Conservation (phyloP, 306 rosid species). For the Cicer bijugum region DNA sequence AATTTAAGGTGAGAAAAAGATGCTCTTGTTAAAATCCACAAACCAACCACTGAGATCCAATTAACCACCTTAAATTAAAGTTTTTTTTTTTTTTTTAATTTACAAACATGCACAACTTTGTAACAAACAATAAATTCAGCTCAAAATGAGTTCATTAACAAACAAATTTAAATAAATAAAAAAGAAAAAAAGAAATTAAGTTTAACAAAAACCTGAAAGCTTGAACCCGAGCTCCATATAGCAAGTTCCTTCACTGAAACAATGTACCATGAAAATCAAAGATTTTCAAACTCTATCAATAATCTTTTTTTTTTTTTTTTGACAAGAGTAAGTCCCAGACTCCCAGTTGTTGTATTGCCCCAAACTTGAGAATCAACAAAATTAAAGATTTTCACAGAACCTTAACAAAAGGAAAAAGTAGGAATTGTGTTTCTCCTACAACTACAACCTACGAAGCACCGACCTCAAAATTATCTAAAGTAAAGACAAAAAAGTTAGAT, state of each 20-base stretch:
- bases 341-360: conserved; percentile 11
- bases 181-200: neutral
- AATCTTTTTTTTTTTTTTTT: neutral
- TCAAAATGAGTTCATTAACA: neutral
- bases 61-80: neutral
- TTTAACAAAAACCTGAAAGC: conserved; percentile 37
- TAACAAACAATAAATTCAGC: conserved; percentile 2
- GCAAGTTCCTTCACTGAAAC: conserved; percentile 5
- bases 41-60: neutral
- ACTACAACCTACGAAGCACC: conserved; percentile 12
- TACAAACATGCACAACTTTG: conserved; percentile 7
- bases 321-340: conserved; percentile 6
- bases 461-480: conserved; percentile 7
- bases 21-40: conserved; percentile 19
- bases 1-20: too few species aligned
- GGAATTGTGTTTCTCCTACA: neutral
- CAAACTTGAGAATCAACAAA: conserved; percentile 13
- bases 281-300: neutral
- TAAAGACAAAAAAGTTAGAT: neutral
- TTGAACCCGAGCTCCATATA: neutral
- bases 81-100: neutral
- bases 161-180: neutral
- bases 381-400: conserved; percentile 32
- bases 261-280: neutral
- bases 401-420: neutral